Percentiles rank a stretch among this genome's conserved stretches.
phyloP scores from a whole-genome alignment of 768 basidiomycete genomes.

The Suillus bovinus region DNA sequence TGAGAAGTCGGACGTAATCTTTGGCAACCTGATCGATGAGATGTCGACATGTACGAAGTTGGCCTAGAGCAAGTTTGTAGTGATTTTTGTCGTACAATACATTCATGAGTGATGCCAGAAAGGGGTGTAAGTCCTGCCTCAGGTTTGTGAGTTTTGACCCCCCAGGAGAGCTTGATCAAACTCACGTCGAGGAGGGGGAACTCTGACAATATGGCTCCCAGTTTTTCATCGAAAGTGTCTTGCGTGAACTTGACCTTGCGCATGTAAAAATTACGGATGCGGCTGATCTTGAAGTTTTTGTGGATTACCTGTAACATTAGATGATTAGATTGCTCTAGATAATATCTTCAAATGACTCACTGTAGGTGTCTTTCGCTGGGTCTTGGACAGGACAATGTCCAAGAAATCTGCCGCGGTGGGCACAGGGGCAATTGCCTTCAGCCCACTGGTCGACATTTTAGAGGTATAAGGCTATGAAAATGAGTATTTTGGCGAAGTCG shows the following conservation, averaged over 20 bases:
- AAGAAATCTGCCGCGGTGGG: slow-evolving; percentile 94
- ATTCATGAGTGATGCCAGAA: slow-evolving; percentile 93
- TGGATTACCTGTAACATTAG: slow-evolving; percentile 76
- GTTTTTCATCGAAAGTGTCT: slow-evolving; percentile 94
- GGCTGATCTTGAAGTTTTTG: slow-evolving; percentile 99
- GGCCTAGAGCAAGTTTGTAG: slow-evolving; percentile 97
- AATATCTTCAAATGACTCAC: slow-evolving; percentile 37
- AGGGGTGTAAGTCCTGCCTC: slow-evolving; percentile 88
- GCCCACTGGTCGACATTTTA: slow-evolving; percentile 78
- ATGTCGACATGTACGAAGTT: slow-evolving; percentile 93
- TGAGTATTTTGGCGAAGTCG: neutral
- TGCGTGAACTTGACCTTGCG: slow-evolving; percentile 99
- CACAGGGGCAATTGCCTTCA: slow-evolving; percentile 98
- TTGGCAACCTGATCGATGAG: slow-evolving; percentile 96
- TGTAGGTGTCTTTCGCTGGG: slow-evolving; percentile 97
- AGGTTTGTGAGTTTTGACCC: slow-evolving; percentile 11
- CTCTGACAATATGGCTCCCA: slow-evolving; percentile 89
- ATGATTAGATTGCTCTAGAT: neutral
- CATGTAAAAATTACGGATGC: slow-evolving; percentile 98
- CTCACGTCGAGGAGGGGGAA: slow-evolving; percentile 97
- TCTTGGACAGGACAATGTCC: slow-evolving; percentile 91
- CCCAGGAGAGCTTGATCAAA: slow-evolving; percentile 17
- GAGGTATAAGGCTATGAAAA: neutral
- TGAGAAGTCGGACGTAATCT: slow-evolving; percentile 94
- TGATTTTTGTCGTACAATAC: slow-evolving; percentile 99